Base-by-base conservation (phyloP, 371 early-diverging fungal genomes). In the Blakeslea trispora region DNA sequence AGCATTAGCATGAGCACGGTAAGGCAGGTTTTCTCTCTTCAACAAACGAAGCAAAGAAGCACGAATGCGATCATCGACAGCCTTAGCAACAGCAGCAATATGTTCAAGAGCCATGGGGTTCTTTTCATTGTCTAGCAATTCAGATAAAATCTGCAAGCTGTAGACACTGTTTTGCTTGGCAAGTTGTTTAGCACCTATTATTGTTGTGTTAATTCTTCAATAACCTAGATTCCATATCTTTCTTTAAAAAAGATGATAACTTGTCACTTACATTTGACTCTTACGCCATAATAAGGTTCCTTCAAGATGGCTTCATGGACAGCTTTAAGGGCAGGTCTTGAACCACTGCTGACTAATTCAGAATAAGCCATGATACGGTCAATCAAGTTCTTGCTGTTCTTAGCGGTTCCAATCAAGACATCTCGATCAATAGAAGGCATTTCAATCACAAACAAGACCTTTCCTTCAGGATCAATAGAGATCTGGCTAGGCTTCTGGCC, bases 201-300 rank as follows among this genome's bases (percentile, higher is more conserved):
- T n/a, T n/a, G n/a, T n/a, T n/a, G n/a, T n/a, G n/a, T n/a, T n/a
- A n/a, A n/a, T n/a, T n/a, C n/a, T n/a, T n/a, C n/a, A n/a, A n/a
- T n/a, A n/a, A n/a, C n/a, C n/a, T n/a, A n/a, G n/a, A n/a, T n/a
- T n/a, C n/a, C n/a, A n/a, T n/a, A n/a, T n/a, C n/a, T n/a, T n/a
- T n/a, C n/a, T n/a, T n/a, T n/a, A n/a, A n/a, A n/a, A n/a, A n/a
- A n/a, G n/a, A n/a, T n/a, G n/a, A n/a, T n/a, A n/a, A n/a, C n/a
- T n/a, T n/a, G n/a, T n/a, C 5, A 34, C 32, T 32, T 63, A 69
- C 76, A 65, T 43, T 63, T 28, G 7, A 51, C 39, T 13, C 85
- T 72, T 18, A 84, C 83, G 24, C 74, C 81, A 34, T 66, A 73
- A 57, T 74, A 73, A n/a, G 57, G 66, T 45, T 86, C 85, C 6